Evolutionary conservation across 2,329 filamentous ascomycete species (phyloP).

Genomic region (Colletotrichum sp.): DNA sequence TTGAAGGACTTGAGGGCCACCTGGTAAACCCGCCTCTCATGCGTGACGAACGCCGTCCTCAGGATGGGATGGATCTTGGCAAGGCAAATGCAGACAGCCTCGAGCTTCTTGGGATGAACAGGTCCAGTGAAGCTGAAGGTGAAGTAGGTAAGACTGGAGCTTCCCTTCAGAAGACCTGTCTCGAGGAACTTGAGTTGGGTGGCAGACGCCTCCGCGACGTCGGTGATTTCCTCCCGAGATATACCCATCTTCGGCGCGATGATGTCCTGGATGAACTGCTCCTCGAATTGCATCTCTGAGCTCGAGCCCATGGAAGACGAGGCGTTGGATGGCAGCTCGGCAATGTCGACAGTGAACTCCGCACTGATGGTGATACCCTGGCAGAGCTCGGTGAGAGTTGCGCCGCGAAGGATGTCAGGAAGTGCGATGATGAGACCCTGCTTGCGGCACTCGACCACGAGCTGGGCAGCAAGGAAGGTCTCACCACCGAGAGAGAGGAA

Average conservation of each 20-base stretch:
- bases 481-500: slow-evolving; percentile 55
- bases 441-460: slow-evolving; percentile 50
- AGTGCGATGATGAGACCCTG: slow-evolving; percentile 46
- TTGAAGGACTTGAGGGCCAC: slow-evolving; percentile 47
- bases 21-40: slow-evolving; percentile 53
- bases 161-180: slow-evolving; percentile 46
- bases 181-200: slow-evolving; percentile 55
- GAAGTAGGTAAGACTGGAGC: slow-evolving; percentile 52
- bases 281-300: slow-evolving; percentile 25
- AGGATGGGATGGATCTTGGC: slow-evolving; percentile 54
- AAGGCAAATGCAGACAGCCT: slow-evolving; percentile 51
- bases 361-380: slow-evolving; percentile 29
- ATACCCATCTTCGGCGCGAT: slow-evolving; percentile 49
- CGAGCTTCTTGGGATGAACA: slow-evolving; percentile 45
- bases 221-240: slow-evolving; percentile 46
- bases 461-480: slow-evolving; percentile 44
- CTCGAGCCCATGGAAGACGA: background rate
- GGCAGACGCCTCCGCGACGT: slow-evolving; percentile 53
- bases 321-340: background rate
- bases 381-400: slow-evolving; percentile 51
- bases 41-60: slow-evolving; percentile 56
- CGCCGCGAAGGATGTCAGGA: slow-evolving; percentile 44
- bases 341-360: slow-evolving; percentile 2
- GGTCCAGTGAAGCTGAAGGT: slow-evolving; percentile 52
- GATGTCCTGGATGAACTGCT: slow-evolving; percentile 42